phyloP scores from a whole-genome alignment of 225 moss, liverwort and hornwort genomes.

The Ulota crispa region DNA sequence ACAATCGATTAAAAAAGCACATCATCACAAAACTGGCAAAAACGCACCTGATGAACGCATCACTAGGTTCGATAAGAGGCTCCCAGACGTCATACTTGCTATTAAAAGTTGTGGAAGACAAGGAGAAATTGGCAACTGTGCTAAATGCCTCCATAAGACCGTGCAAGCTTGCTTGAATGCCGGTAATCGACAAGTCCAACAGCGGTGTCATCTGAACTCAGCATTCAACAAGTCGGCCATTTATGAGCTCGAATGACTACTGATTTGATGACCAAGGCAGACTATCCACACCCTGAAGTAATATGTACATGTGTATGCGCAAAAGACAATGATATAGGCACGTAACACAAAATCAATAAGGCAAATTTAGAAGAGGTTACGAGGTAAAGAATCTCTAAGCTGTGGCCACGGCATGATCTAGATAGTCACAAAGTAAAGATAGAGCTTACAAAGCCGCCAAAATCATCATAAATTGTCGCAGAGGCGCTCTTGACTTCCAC shows the following conservation, averaged over 20 bases:
- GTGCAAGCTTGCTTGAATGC: slow-evolving; percentile 64
- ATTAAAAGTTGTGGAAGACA: slow-evolving; percentile 70
- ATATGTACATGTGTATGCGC: not conserved
- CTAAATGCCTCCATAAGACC: slow-evolving; percentile 82
- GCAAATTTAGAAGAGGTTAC: not conserved
- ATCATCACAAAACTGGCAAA: not conserved
- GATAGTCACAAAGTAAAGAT: not conserved
- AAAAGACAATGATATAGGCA: not conserved
- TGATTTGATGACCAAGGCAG: not conserved
- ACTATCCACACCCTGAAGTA: not conserved
- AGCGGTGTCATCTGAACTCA: slow-evolving; percentile 86
- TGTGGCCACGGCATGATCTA: not conserved
- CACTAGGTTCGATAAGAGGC: slow-evolving; percentile 79
- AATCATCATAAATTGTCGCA: slow-evolving; percentile 83
- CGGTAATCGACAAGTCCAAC: slow-evolving; percentile 63
- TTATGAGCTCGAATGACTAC: not conserved
- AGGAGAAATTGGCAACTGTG: slow-evolving; percentile 63
- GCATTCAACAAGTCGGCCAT: not conserved
- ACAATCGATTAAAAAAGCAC: not conserved
- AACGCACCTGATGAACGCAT: slow-evolving; percentile 74
- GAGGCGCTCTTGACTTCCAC: slow-evolving; percentile 74
- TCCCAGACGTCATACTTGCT: slow-evolving; percentile 90
- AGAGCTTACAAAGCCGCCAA: slow-evolving; percentile 83
- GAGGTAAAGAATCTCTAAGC: not conserved
- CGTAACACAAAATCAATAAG: not conserved